These are phyloP conservation scores for Barnettozyma sucrosica DNA, from an alignment of 805 yeast species.

Conservation along the genomic window DNA sequence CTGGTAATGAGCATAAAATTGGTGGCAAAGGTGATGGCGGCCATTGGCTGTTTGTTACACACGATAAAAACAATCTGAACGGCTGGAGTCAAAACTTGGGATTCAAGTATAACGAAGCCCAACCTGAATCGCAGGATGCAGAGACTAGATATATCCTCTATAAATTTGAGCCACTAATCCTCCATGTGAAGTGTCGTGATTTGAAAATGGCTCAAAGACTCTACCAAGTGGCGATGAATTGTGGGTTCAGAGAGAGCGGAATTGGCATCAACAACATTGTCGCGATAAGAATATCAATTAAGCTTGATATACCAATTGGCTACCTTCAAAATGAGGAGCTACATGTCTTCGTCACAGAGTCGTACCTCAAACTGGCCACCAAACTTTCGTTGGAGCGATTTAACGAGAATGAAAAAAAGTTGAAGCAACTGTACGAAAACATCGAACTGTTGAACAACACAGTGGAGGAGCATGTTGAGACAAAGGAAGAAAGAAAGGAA, in stretches of 20 bases:
- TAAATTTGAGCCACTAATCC: constrained; percentile 80
- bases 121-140: constrained; percentile 5
- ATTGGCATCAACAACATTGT: constrained; percentile 75
- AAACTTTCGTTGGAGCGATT: constrained; percentile 57
- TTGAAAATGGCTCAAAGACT: constrained; percentile 50
- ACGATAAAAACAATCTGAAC: constrained; percentile 43
- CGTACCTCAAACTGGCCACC: constrained; percentile 48
- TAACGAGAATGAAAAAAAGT: constrained; percentile 54
- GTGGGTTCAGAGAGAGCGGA: constrained; percentile 86
- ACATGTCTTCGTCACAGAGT: constrained; percentile 40
- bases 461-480: constrained; percentile 29
- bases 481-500: constrained; percentile 51
- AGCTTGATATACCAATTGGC: constrained; percentile 75
- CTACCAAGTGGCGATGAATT: constrained; percentile 67
- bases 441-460: constrained; percentile 30
- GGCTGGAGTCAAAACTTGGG: constrained; percentile 40
- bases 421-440: constrained; percentile 41
- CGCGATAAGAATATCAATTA: constrained; percentile 70
- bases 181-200: constrained; percentile 76
- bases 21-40: constrained; percentile 92
- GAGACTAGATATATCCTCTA: constrained; percentile 54
- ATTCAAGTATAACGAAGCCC: constrained; percentile 14
- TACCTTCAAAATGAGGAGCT: constrained; percentile 30
- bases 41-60: constrained; percentile 76
- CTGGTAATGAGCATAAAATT: constrained; percentile 33